Conservation (phyloP, 2,329 filamentous ascomycete species). For the Fusarium foetens region DNA sequence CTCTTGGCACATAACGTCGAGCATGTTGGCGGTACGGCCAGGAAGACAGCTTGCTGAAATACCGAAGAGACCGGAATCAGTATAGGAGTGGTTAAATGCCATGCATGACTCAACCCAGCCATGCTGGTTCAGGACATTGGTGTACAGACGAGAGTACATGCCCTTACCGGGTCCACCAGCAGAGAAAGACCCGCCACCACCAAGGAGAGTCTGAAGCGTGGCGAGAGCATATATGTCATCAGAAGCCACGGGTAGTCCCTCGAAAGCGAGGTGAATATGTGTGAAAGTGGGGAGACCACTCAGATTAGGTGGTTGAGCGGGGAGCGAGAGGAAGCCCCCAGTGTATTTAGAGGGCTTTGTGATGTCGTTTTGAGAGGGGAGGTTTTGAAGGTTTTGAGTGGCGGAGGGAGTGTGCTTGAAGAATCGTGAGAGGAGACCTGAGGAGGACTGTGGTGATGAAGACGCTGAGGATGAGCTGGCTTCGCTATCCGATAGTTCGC, state of each 20-base stretch:
- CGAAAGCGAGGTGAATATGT: conserved; percentile 95
- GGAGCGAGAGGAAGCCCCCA: conserved; percentile 89
- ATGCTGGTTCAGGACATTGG: conserved; percentile 96
- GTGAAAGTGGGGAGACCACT: conserved; percentile 79
- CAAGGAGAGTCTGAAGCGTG: conserved; percentile 93
- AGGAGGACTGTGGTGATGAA: conserved; percentile 57
- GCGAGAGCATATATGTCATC: conserved; percentile 96
- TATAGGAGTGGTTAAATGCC: conserved; percentile 97
- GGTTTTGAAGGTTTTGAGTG: conserved; percentile 64
- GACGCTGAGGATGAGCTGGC: conserved; percentile 49
- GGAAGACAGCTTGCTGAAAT: conserved; percentile 90
- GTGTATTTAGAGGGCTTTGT: conserved; percentile 82
- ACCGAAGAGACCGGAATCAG: conserved; percentile 93
- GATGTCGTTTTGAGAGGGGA: conserved; percentile 65
- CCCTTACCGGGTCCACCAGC: conserved; percentile 97
- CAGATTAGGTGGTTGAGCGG: conserved; percentile 81
- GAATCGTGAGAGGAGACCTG: conserved; percentile 80
- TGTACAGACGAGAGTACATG: conserved; percentile 98
- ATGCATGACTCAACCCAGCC: conserved; percentile 97
- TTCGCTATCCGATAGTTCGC: conserved; percentile 50
- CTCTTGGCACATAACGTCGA: conserved; percentile 95
- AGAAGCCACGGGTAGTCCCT: conserved; percentile 89
- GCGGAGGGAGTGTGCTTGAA: conserved; percentile 83
- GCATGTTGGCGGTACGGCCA: conserved; percentile 80
- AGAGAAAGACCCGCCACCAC: conserved; percentile 95